Evolutionary conservation across 805 yeast species (phyloP), one percentile per base, ranked within the genome.

Genomic region (Saccharomycopsis guyanensis): DNA sequence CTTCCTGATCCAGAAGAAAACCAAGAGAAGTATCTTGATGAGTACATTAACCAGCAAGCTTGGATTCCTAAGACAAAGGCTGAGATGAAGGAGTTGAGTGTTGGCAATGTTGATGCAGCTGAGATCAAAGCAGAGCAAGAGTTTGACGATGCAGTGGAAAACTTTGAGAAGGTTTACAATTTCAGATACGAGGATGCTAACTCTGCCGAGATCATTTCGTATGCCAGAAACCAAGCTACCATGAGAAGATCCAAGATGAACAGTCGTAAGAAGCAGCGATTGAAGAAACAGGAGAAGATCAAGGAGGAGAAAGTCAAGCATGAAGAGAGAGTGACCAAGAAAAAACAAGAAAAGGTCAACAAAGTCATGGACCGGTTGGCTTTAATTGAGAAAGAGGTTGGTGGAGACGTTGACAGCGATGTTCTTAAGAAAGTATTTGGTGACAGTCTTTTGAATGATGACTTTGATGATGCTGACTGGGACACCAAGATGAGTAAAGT

Each of bases 151-250:
- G 93, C 94, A 2, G 96, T 84, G 4, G 98, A 93, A 56, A 70
- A 78, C 57, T 88, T 86, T 57, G 98, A 93, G 64, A 78, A 79
- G 53, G 96, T 95, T 0, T 91, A 89, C 66, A 93, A 93, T 59
- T 91, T 91, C 72, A 76, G 98, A 61, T 93, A 76, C 61, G 98
- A 93, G 65, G 97, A 89, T 57, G 88, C 95, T 13, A 78, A 80
- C 54, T 75, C 96, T 4, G 86, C 91, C 0, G 96, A 91, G 58
- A 86, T 93, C 62, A 82, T 89, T 16, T 82, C 95, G 15, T 93
- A 91, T 68, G 97, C 97, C 2, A 87, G 98, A 75, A 82, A 71
- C 37, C 96, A 88, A 64, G 95, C 93, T 20, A 87, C 97, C 0
- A 72, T 88, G 59, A 80, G 98, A 67, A 74, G 98, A 60, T 78